These are phyloP conservation scores for Nepenthes gracilis DNA, from an alignment of 148 eudicot species.

Conservation along the genomic window DNA sequence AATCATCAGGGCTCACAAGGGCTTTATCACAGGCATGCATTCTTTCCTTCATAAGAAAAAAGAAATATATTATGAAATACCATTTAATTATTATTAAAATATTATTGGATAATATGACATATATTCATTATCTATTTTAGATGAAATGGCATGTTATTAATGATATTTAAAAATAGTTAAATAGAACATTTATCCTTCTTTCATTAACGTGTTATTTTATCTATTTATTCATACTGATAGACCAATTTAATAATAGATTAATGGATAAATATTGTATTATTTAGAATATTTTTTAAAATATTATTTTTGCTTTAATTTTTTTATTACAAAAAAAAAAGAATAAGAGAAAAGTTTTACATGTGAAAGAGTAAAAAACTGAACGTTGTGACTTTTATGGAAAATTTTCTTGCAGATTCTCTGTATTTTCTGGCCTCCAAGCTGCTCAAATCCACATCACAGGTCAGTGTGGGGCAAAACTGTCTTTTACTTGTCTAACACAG, in stretches of 20 bases:
- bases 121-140: not conserved
- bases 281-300: no score
- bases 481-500: not conserved
- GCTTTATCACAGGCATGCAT: conserved; percentile 86
- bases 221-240: no score
- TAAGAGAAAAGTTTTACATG: no score
- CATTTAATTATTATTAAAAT: not conserved
- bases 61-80: not conserved
- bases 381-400: no score
- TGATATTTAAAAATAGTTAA: no score
- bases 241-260: no score
- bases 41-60: not conserved
- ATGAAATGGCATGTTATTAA: no score
- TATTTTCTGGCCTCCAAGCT: conserved; percentile 83
- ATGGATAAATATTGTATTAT: no score
- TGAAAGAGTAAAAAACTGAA: no score
- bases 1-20: conserved; percentile 80
- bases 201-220: no score
- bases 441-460: conserved; percentile 88
- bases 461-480: conserved; percentile 16
- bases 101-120: not conserved
- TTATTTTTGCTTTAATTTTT: not conserved
- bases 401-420: conserved; percentile 56
- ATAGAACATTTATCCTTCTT: no score
- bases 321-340: not conserved